Evolutionary conservation across 306 rosid genomes (phyloP).

Genomic region (Canavalia ensiformis): DNA sequence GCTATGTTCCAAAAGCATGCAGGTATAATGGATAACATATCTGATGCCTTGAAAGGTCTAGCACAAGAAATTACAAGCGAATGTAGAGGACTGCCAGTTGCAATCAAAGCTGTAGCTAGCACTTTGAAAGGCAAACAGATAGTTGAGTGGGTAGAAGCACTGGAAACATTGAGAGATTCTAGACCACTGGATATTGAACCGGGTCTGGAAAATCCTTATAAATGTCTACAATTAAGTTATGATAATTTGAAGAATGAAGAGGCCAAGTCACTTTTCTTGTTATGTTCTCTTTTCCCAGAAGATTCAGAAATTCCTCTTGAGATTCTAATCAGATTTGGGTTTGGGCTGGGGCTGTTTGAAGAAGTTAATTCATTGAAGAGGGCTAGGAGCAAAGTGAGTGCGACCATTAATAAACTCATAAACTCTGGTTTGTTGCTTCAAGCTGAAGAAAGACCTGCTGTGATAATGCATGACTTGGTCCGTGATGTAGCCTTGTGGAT

Average conservation of each 20-base stretch:
- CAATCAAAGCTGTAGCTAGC: not conserved
- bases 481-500: not conserved
- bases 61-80: not conserved
- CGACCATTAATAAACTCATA: not conserved
- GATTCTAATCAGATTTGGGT: not conserved
- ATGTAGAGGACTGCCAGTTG: slow-evolving; percentile 23
- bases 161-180: not conserved
- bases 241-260: not conserved
- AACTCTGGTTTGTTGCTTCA: not conserved
- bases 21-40: not conserved
- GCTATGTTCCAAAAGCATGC: not conserved
- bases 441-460: not conserved
- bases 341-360: not conserved
- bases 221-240: not conserved
- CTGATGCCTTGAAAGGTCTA: not conserved
- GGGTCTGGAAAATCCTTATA: not conserved
- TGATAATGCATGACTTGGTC: slow-evolving; percentile 6
- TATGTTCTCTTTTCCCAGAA: slow-evolving; percentile 28
- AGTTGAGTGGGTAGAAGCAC: not conserved
- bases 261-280: not conserved
- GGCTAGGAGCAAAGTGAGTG: not conserved
- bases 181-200: not conserved
- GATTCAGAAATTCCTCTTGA: not conserved
- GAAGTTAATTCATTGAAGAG: not conserved
- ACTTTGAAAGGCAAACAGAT: not conserved